Conservation (phyloP, 345 rosid species). For the Syzygium oleosum region DNA sequence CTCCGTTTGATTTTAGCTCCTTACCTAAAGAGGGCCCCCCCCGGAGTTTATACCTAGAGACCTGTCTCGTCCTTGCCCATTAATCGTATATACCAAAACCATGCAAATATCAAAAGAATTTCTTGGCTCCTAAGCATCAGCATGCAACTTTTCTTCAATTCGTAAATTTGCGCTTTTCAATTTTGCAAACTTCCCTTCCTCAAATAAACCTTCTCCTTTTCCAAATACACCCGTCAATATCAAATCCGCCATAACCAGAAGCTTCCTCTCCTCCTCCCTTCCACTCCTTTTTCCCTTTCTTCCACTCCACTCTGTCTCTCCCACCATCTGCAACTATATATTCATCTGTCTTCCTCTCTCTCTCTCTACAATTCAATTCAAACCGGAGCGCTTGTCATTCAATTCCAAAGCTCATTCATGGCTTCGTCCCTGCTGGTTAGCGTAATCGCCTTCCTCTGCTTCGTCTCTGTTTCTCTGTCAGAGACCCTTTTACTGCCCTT, state of each 20-base stretch:
- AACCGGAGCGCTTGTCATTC: background rate
- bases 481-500: conserved; percentile 39
- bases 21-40: too few species aligned
- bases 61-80: background rate
- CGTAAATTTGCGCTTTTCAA: background rate
- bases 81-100: background rate
- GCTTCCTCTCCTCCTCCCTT: background rate
- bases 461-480: background rate
- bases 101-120: background rate
- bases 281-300: background rate
- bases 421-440: background rate
- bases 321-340: background rate
- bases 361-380: background rate
- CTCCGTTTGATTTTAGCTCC: background rate
- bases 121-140: background rate
- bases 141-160: background rate
- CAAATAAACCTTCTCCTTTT: background rate
- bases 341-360: background rate
- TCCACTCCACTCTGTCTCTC: background rate
- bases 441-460: background rate
- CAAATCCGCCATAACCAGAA: background rate
- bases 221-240: background rate
- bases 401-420: background rate
- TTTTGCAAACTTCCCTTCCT: background rate
- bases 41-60: background rate